Conservation (phyloP, 2,329 filamentous ascomycete genomes). For the Talaromyces sp. region DNA sequence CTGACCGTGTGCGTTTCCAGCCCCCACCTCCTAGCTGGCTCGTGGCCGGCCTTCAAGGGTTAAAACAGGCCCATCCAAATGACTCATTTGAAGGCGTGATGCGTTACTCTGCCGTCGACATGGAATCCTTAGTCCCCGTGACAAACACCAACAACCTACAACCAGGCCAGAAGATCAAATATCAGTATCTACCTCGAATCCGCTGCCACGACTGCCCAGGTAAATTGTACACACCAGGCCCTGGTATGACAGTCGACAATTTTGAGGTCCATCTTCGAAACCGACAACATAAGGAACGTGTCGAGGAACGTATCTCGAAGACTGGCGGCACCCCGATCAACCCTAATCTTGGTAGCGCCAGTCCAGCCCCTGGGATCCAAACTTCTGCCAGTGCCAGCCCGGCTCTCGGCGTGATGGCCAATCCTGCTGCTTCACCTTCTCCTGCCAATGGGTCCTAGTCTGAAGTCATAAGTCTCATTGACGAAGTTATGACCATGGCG, state of each 20-base stretch:
- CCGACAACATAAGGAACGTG: conserved; percentile 73
- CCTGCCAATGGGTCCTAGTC: conserved; percentile 15
- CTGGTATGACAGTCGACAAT: conserved; percentile 80
- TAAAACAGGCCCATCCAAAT: conserved; percentile 71
- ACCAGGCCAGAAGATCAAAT: conserved; percentile 67
- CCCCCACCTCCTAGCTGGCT: conserved; percentile 89
- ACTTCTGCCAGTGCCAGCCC: not conserved
- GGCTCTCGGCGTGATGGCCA: not conserved
- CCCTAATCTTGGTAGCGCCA: conserved; percentile 15
- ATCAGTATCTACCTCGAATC: conserved; percentile 85
- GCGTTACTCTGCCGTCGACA: conserved; percentile 83
- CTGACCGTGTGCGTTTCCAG: conserved; percentile 50
- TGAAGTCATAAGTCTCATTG: conserved; percentile 17
- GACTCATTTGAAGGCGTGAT: conserved; percentile 88
- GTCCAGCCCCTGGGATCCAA: conserved; percentile 17
- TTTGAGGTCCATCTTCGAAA: conserved; percentile 94
- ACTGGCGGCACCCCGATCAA: conserved; percentile 9
- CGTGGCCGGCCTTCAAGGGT: conserved; percentile 67
- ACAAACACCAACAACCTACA: conserved; percentile 54
- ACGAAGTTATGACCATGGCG: conserved; percentile 24
- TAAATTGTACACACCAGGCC: conserved; percentile 90
- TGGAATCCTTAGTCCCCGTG: conserved; percentile 67
- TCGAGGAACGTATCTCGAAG: conserved; percentile 56
- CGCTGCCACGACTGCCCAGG: conserved; percentile 89
- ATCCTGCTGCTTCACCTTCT: conserved; percentile 8